Evolutionary conservation across 2,329 filamentous ascomycete genomes (phyloP).

Genomic region (Colletotrichum echinochloae): DNA sequence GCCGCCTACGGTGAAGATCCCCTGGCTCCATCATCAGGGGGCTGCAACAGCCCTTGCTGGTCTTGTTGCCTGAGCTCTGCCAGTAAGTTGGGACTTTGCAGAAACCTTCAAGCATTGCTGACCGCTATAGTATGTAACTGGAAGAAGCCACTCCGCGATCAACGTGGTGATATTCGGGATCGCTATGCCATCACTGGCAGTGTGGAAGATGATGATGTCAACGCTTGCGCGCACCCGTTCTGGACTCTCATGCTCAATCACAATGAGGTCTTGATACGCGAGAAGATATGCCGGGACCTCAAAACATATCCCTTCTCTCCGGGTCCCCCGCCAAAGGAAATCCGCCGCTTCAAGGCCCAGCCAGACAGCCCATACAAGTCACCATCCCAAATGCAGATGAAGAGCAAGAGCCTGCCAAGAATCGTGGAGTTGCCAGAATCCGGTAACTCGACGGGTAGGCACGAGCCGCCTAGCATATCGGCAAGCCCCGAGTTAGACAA

Average conservation of each 20-base stretch:
- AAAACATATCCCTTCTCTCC: conserved; percentile 3
- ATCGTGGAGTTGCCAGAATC: conserved; percentile 21
- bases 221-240: conserved; percentile 20
- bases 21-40: conserved; percentile 14
- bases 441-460: conserved; percentile 2
- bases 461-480: neutral
- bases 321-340: conserved; percentile 20
- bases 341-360: conserved; percentile 27
- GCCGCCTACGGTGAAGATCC: conserved; percentile 32
- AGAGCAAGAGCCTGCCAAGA: neutral
- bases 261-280: conserved; percentile 29
- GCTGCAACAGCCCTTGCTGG: conserved; percentile 22
- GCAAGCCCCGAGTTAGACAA: neutral
- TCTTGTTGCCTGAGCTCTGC: conserved; percentile 14
- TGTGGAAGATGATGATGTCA: conserved; percentile 1
- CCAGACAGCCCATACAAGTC: conserved; percentile 16
- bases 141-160: conserved; percentile 10
- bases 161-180: conserved; percentile 23
- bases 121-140: conserved; percentile 19
- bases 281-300: conserved; percentile 26
- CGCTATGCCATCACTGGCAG: conserved; percentile 29
- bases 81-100: neutral
- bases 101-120: neutral
- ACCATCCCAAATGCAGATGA: conserved; percentile 26
- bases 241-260: conserved; percentile 27